Evolutionary conservation across 345 rosid genomes (phyloP), one percentile per base, ranked within the genome.

Genomic region (Bruguiera parviflora): DNA sequence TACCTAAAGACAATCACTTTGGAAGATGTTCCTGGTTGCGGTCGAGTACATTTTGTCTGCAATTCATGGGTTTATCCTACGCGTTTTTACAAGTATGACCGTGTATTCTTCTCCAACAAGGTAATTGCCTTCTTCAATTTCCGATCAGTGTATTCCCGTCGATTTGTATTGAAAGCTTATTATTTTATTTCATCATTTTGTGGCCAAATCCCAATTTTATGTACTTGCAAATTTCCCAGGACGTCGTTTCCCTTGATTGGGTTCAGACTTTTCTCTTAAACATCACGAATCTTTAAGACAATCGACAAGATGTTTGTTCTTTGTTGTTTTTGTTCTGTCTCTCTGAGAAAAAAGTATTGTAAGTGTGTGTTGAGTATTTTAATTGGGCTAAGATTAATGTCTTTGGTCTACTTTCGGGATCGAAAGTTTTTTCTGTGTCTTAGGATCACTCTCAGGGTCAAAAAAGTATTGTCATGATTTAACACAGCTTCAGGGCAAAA

Each of bases 41-140:
- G 86, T 57, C 75, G 81, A 7, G 53, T 88, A 35, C 89, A 84
- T 72, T 94, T 94, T 70, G 71, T 85, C 53, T 94, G 98, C 84
- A 89, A 88, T 72, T 94, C 98, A 21, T 94, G 98, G 98, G 91
- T 94, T 27, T 94, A 94, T 69, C 97, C 98, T 0, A 62, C 74
- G 1, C 91, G 79, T 66, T 74, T 89, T 0, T 89, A 91, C 86
- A 77, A 82, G 33, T 81, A 86, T 33, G 74, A 84, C 67, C 91
- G 98, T 21, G 86, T 88, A 21, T 94, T 91, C 88, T 94, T 94
- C 78, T 86, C 93, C 11, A 91, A 89, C 84, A 84, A 91, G 97
- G 98, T 93, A 86, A 73, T 43, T 51, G 6, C 57, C 29, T 63
- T 20, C 7, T 9, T 24, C 58, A 21, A 21, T 39, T 39, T 10